phyloP scores from a whole-genome alignment of 2,329 filamentous ascomycete species.

The Corniculantispora saksenae region DNA sequence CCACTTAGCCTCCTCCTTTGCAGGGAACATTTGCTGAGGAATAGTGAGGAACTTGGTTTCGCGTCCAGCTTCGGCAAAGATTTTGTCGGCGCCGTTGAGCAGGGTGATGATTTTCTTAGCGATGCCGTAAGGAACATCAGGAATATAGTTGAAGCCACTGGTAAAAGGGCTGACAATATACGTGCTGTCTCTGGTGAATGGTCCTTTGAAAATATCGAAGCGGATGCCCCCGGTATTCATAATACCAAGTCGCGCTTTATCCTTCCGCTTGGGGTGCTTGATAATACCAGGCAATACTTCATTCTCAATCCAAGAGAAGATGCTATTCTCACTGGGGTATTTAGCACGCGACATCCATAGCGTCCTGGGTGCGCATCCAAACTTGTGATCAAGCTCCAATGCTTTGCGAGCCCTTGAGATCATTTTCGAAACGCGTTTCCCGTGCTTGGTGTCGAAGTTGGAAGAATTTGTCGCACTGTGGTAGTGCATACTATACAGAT shows the following conservation, averaged over 20 bases:
- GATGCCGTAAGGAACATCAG: slow-evolving; percentile 75
- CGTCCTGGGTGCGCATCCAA: slow-evolving; percentile 80
- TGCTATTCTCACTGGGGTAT: slow-evolving; percentile 72
- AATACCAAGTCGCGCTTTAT: slow-evolving; percentile 69
- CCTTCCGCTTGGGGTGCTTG: slow-evolving; percentile 55
- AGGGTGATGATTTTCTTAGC: slow-evolving; percentile 68
- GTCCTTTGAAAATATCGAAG: slow-evolving; percentile 92
- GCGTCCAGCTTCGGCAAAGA: slow-evolving; percentile 41
- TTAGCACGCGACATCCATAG: slow-evolving; percentile 80
- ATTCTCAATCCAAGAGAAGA: slow-evolving; percentile 79
- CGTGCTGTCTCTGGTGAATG: slow-evolving; percentile 84
- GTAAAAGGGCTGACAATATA: slow-evolving; percentile 88
- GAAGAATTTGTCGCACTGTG: slow-evolving; percentile 73
- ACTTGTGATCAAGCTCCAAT: slow-evolving; percentile 70
- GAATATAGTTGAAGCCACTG: slow-evolving; percentile 74
- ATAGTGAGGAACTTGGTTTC: slow-evolving; percentile 50
- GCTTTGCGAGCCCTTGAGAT: slow-evolving; percentile 70
- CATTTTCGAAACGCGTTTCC: slow-evolving; percentile 67
- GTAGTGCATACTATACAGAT: slow-evolving; percentile 78
- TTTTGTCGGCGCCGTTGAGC: slow-evolving; percentile 56
- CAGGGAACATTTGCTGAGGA: slow-evolving; percentile 45
- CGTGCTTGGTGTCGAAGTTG: slow-evolving; percentile 75
- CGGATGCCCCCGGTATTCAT: slow-evolving; percentile 89
- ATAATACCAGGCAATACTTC: slow-evolving; percentile 72
- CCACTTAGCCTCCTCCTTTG: slow-evolving; percentile 3